phyloP scores from a whole-genome alignment of 495 filamentous ascomycete species.

The Aspergillus carlsbadensis region DNA sequence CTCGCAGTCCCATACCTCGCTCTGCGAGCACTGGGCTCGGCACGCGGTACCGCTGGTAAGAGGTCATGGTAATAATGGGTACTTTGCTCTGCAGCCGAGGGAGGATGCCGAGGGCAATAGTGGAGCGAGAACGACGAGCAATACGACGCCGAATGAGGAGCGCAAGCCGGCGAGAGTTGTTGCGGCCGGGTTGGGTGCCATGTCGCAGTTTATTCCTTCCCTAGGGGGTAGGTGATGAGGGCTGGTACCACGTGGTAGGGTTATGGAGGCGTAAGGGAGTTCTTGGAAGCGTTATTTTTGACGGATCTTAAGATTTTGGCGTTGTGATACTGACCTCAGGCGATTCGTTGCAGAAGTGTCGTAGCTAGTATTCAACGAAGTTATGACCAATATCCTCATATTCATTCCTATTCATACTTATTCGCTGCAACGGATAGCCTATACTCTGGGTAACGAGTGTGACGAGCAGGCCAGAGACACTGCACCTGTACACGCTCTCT shows the following conservation, averaged over 20 bases:
- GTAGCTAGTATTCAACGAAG: not conserved
- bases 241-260: too few species aligned
- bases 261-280: too few species aligned
- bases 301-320: too few species aligned
- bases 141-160: conserved; percentile 28
- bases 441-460: not conserved
- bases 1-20: conserved; percentile 14
- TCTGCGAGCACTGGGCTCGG: not conserved
- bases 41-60: not conserved
- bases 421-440: not conserved
- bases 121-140: conserved; percentile 23
- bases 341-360: too few species aligned
- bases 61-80: conserved; percentile 21
- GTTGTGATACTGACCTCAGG: too few species aligned
- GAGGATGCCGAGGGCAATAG: not conserved
- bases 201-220: not conserved
- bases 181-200: not conserved
- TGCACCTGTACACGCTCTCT: too few species aligned
- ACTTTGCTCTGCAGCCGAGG: conserved; percentile 28
- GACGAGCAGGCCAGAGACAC: too few species aligned
- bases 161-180: conserved; percentile 17
- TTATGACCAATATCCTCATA: not conserved
- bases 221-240: not conserved
- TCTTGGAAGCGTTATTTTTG: too few species aligned
- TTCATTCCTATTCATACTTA: conserved; percentile 3